Base-by-base conservation (phyloP, 352 stramenopile genomes). In the Discostella stelligera region DNA sequence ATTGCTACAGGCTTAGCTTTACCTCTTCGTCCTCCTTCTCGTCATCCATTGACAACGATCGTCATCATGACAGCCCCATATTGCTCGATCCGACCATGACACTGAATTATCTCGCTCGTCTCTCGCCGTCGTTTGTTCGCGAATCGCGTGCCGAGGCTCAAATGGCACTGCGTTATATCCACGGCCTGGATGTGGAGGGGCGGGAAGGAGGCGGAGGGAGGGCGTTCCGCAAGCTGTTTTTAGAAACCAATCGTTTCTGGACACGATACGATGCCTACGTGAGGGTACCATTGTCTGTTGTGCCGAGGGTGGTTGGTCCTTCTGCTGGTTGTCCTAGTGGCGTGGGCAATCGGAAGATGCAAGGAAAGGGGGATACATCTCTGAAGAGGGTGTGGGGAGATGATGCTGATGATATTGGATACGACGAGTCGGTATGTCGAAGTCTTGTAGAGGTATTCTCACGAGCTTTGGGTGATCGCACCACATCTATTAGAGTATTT, bases 81-180 rank as follows among this genome's bases (percentile, higher is more conserved):
- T 77, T 93, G 58, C 64, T 93, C 21, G 84, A 93, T 84, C 69
- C 82, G 11, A 82, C 87, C 8, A 87, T 91, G 80, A 84, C 71
- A 1, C 77, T 84, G 27, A 93, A 93, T 72, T 91, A 87, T 55
- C 65, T 91, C 3, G 84, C 84, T 37, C 58, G 74, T 23, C 59
- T 90, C 2, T 91, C 87, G 11, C 81, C 83, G 14, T 84, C 81
- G 10, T 91, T 85, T 62, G 86, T 85, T 37, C 63, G 74, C 23
- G 64, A 80, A 32, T 65, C 87, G 8, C 71, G 78, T 55, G 60
- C 53, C 11, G 75, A 92, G 66, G 82, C 86, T 2, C 55, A 77
- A 21, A 62, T 66, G 53, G 75, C 77, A 76, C 52, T 92, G 18
- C 44, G 80, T 25, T 73, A 20, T 6, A 70, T 89, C 21, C 83